A percentile compares a stretch with the other conserved stretches of the same genome.
These are phyloP conservation scores for Rhexocercosporidium sp. DNA, from an alignment of 2,329 filamentous ascomycete species.

Conservation along the genomic window DNA sequence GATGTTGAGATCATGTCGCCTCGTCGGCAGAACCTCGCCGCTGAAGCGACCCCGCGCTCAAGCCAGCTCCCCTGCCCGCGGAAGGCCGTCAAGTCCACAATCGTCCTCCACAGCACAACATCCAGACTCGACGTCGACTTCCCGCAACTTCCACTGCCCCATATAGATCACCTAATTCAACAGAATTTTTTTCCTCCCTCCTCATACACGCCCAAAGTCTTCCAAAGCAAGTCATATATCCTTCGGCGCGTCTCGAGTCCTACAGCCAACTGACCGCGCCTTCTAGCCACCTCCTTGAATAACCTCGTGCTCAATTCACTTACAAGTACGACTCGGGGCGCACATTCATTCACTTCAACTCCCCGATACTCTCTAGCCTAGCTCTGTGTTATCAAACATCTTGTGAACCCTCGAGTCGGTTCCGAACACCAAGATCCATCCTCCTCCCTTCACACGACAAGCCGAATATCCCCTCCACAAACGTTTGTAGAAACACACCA, in stretches of 20 bases:
- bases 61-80: not conserved
- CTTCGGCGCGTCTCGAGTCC: not conserved
- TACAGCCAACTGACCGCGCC: not conserved
- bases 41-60: constrained; percentile 1
- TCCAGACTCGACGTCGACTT: not conserved
- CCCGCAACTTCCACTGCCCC: not conserved
- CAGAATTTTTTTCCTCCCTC: not conserved
- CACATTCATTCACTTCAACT: not conserved
- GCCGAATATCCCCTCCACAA: not conserved
- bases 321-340: no score
- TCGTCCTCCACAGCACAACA: not conserved
- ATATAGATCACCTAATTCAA: not conserved
- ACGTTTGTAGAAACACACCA: not conserved
- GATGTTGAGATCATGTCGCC: not conserved
- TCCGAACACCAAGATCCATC: not conserved
- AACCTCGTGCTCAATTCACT: not conserved
- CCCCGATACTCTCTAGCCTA: not conserved
- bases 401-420: not conserved
- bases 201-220: no score
- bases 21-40: constrained; percentile 3
- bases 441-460: not conserved
- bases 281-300: not conserved
- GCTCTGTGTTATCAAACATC: not conserved
- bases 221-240: not conserved
- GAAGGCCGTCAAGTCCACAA: not conserved